Evolutionary conservation across 2,329 filamentous ascomycete species (phyloP), one percentile per base, ranked within the genome.

Genomic region (Seiridium cupressi): DNA sequence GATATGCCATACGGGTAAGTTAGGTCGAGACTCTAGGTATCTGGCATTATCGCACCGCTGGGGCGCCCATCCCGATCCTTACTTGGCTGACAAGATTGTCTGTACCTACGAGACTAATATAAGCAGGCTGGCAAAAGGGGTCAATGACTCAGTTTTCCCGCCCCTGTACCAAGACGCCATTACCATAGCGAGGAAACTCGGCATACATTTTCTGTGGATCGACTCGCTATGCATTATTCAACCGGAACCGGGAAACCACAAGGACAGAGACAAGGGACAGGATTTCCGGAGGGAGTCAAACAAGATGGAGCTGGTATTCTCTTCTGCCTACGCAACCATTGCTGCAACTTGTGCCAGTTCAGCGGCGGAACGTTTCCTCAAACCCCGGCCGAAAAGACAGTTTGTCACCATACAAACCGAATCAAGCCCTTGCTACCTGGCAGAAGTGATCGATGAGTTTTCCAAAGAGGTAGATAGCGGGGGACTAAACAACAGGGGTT

Each of bases 221-320:
- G 62, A 64, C 26, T 62, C 62, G 2, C 55, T 63, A 11, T 63
- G 62, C 44, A 62, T 64, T 26, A 51, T 62, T 36, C 62, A 61
- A 49, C 13, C 44, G n/a, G 58, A 59, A 7, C n/a, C 36, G 10
- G 3, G 5, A 1, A 46, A 46, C 3, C 44, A 3, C 3, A 11
- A 9, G 1, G 44, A 46, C 44, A 10, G 10, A 46, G 44, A 46
- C 3, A 1, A 46, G 3, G 44, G 44, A 46, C 44, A 4, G 1
- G 62, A 63, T 11, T 63, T 60, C 51, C 35, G 44, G 8, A 34
- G 5, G 1, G 62, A 63, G 42, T 34, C 58, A 3, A 18, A 32
- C 3, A 60, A 18, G 32, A 68, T 68, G 63, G 64, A 64, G 46
- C 48, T 49, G 0, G 63, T 66, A 1, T 68, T 66, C 47, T 63